phyloP scores from a whole-genome alignment of 2,329 filamentous ascomycete genomes.

The Curvularia eragrostidis region DNA sequence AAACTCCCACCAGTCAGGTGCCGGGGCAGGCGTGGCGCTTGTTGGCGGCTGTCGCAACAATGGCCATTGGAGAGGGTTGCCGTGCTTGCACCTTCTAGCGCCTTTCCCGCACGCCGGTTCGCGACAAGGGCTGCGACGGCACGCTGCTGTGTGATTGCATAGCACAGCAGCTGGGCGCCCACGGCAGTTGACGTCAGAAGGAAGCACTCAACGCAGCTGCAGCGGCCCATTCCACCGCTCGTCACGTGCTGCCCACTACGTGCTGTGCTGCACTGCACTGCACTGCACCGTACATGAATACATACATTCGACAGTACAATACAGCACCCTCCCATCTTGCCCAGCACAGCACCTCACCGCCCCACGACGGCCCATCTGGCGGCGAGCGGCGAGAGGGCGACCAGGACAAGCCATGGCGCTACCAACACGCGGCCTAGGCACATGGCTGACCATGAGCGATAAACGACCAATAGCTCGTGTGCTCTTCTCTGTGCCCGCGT shows the following conservation, averaged over 20 bases:
- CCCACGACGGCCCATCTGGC: neutral
- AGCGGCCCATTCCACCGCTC: neutral
- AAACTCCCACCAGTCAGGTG: conserved; percentile 20
- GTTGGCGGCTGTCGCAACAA: conserved; percentile 11
- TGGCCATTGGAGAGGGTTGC: conserved; percentile 4
- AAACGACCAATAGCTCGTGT: neutral
- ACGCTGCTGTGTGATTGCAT: neutral
- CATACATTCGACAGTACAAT: too few species aligned
- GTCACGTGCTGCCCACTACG: neutral
- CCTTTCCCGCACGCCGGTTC: conserved; percentile 15
- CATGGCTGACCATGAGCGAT: neutral
- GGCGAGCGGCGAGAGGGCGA: neutral
- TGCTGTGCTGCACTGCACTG: too few species aligned
- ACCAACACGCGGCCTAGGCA: neutral
- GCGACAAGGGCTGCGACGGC: conserved; percentile 6
- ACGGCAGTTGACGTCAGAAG: neutral
- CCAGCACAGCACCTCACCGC: too few species aligned
- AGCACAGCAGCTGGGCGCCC: too few species aligned
- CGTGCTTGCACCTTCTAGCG: conserved; percentile 21
- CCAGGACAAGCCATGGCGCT: neutral
- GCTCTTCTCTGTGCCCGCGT: neutral
- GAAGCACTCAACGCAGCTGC: neutral
- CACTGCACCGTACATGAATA: too few species aligned
- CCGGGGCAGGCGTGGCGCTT: conserved; percentile 13
- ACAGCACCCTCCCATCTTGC: neutral